These are phyloP conservation scores for Amborella trichopoda DNA, from an alignment of 164 flowering plant species.

Conservation along the genomic window DNA sequence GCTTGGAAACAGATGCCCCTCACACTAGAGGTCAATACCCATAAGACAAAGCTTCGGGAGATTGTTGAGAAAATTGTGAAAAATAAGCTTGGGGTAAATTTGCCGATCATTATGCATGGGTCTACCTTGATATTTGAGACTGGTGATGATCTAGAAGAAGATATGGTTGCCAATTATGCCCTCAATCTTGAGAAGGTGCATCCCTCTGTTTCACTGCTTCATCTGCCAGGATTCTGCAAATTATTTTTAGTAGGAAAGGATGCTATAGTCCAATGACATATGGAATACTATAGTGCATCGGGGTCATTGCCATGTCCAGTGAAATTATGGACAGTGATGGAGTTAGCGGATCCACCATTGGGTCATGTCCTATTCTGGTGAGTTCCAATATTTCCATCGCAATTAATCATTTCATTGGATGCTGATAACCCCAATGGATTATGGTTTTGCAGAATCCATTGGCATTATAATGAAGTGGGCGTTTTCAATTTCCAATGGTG, in stretches of 20 bases:
- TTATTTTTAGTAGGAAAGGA: too few species aligned
- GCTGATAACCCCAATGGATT: neutral
- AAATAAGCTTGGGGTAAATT: conserved; percentile 84
- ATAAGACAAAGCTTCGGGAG: conserved; percentile 60
- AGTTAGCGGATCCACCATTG: too few species aligned
- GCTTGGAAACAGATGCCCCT: conserved; percentile 59
- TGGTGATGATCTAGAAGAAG: conserved; percentile 92
- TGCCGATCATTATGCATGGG: conserved; percentile 83
- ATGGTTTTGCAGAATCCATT: too few species aligned
- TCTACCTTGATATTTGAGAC: conserved; percentile 75
- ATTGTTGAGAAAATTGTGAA: conserved; percentile 85
- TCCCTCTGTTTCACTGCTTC: too few species aligned
- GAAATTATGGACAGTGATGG: too few species aligned
- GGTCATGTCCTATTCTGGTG: too few species aligned
- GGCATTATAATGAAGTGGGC: too few species aligned
- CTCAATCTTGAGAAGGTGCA: conserved; percentile 81
- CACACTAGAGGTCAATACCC: conserved; percentile 67
- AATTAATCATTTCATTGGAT: neutral
- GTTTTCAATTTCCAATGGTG: too few species aligned
- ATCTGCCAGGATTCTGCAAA: too few species aligned
- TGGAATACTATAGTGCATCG: too few species aligned
- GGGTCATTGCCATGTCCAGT: too few species aligned
- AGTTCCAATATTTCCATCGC: conserved; percentile 3
- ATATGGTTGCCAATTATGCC: conserved; percentile 53
- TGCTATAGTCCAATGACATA: too few species aligned